These are phyloP conservation scores for Diplodia sapinea DNA, from an alignment of 2,329 filamentous ascomycete species.

Conservation along the genomic window DNA sequence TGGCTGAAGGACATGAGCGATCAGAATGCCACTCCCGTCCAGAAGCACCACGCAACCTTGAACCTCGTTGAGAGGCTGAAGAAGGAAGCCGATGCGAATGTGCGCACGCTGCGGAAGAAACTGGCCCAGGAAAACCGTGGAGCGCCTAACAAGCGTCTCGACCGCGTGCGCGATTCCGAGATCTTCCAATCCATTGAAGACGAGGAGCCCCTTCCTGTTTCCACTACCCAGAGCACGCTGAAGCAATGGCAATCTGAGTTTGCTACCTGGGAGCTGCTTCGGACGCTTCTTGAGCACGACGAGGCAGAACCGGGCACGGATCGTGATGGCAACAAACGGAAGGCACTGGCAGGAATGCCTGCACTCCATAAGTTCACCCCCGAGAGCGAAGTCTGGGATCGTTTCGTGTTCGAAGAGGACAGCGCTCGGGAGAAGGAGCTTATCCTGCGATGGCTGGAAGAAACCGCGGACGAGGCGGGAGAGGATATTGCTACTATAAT, in stretches of 20 bases:
- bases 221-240: constrained; percentile 50
- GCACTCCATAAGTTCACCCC: constrained; percentile 59
- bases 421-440: constrained; percentile 77
- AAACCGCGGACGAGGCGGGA: constrained; percentile 69
- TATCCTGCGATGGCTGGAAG: constrained; percentile 85
- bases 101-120: constrained; percentile 53
- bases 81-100: constrained; percentile 59
- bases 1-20: constrained; percentile 55
- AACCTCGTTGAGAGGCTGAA: constrained; percentile 50
- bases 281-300: constrained; percentile 75
- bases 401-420: constrained; percentile 76
- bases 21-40: constrained; percentile 49
- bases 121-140: constrained; percentile 48
- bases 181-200: constrained; percentile 39
- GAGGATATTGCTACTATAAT: constrained; percentile 78
- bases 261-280: constrained; percentile 88
- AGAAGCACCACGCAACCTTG: constrained; percentile 60
- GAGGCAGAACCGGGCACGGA: constrained; percentile 49
- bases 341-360: constrained; percentile 37
- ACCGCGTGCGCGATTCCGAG: constrained; percentile 31
- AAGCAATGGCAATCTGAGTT: constrained; percentile 79
- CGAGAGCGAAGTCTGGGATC: constrained; percentile 69
- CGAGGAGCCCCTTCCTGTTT: constrained; percentile 35
- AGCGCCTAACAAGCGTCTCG: constrained; percentile 43
- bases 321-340: constrained; percentile 42